Evolutionary conservation across 2,329 filamentous ascomycete genomes (phyloP), one percentile per base, ranked within the genome.

Genomic region (Cladophialophora chaetospira): DNA sequence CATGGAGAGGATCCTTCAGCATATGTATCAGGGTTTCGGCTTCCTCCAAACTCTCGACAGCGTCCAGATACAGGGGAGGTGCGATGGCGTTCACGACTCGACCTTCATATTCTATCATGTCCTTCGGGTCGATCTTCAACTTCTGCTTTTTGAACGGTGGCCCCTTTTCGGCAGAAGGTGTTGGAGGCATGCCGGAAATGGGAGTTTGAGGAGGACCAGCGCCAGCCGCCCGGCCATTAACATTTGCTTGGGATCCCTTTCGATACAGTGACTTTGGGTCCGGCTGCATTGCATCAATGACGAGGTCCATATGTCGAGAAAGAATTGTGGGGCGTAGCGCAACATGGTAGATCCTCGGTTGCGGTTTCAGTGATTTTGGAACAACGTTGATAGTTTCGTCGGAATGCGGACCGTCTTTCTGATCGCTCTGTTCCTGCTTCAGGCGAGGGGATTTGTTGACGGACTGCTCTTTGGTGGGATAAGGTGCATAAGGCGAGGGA

Each of bases 301-400:
- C 79, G 46, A 97, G 79, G 69, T 97, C 93, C 49, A 83, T 82
- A 57, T 91, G 82, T 46, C 89, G 75, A 17, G 86, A 91, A 63
- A 91, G 82, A 2, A 84, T 78, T 0, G 94, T 97, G 2, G 93
- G 91, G 58, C 91, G 89, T 13, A 99, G 80, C 4, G 97, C 93
- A 2, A 89, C 81, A 0, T 91, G 96, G 62, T 80, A 85, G 11
- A 93, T 76, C 61, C 81, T 87, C 2, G 86, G 82, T 61, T 77
- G 77, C 4, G 75, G 58, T 33, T 63, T 64, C 15, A 40, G 46
- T 17, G 61, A 42, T 31, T 62, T 66, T 4, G 57, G 53, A 2
- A 23, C 47, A 10, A 53, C 43, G 38, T 63, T 61, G 40, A 60
- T 55, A 2, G 56, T 58, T 19, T 60, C 55, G 31, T 60, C 61